These are phyloP conservation scores for Fusarium cyanostomum DNA, from an alignment of 2,329 filamentous ascomycete species.

Conservation along the genomic window DNA sequence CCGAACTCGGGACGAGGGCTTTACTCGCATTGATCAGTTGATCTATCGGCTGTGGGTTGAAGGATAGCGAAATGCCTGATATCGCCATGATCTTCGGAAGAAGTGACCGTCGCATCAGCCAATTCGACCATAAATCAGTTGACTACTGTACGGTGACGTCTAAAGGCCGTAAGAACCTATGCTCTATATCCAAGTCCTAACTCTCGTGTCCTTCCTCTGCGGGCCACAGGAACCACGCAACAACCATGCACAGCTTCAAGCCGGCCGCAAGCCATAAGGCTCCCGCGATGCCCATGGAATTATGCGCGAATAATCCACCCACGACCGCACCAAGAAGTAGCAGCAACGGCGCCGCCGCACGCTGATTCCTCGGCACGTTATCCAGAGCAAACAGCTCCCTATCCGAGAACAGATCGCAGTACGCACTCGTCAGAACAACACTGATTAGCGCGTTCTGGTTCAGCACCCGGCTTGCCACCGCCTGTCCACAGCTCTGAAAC, in stretches of 20 bases:
- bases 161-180: not conserved
- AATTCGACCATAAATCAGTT: conserved; percentile 23
- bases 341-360: conserved; percentile 59
- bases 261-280: conserved; percentile 67
- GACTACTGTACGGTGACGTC: conserved; percentile 16
- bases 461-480: conserved; percentile 76
- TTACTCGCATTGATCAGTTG: not conserved
- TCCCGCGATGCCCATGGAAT: conserved; percentile 57
- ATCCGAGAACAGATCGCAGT: conserved; percentile 82
- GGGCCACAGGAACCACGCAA: conserved; percentile 71
- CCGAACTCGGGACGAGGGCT: conserved; percentile 23
- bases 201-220: conserved; percentile 46
- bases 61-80: conserved; percentile 22
- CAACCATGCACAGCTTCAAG: conserved; percentile 65
- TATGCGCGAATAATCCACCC: conserved; percentile 60
- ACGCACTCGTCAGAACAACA: conserved; percentile 82
- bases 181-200: conserved; percentile 3
- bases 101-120: conserved; percentile 18
- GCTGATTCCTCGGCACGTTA: conserved; percentile 61
- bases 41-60: conserved; percentile 6
- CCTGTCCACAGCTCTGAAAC: conserved; percentile 82
- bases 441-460: conserved; percentile 77
- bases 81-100: conserved; percentile 17
- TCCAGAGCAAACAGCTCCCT: conserved; percentile 54
- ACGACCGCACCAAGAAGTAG: conserved; percentile 60